These are phyloP conservation scores for Globisporangium nodosum DNA, from an alignment of 352 stramenopile species.

Conservation along the genomic window DNA sequence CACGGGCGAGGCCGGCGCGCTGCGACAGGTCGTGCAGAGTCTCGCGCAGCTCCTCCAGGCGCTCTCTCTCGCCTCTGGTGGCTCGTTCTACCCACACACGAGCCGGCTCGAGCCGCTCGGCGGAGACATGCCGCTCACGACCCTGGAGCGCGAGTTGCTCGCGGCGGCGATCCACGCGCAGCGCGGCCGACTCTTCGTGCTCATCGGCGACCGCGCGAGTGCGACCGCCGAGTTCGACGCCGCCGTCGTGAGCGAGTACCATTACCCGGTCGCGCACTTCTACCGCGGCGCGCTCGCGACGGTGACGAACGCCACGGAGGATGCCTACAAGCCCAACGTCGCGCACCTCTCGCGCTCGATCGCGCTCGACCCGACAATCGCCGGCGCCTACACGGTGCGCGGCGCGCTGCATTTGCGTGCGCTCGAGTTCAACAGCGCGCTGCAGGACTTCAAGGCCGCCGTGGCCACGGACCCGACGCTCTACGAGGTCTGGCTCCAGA, in stretches of 20 bases:
- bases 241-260: constrained; percentile 71
- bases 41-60: constrained; percentile 53
- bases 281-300: constrained; percentile 66
- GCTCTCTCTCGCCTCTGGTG: constrained; percentile 31
- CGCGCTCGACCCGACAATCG: constrained; percentile 67
- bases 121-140: constrained; percentile 15
- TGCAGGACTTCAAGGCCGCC: constrained; percentile 79
- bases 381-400: constrained; percentile 65
- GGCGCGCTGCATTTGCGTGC: constrained; percentile 64
- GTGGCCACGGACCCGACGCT: constrained; percentile 68
- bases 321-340: constrained; percentile 29
- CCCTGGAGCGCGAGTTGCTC: constrained; percentile 39
- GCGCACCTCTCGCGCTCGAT: constrained; percentile 60
- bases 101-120: constrained; percentile 1
- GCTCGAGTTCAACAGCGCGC: constrained; percentile 64
- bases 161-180: constrained; percentile 56
- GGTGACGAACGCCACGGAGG: constrained; percentile 5
- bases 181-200: constrained; percentile 50
- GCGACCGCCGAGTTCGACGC: constrained; percentile 64
- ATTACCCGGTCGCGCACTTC: constrained; percentile 76
- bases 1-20: constrained; percentile 46
- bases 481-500: constrained; percentile 76
- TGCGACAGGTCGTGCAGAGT: constrained; percentile 60
- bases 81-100: constrained; percentile 19
- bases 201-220: constrained; percentile 42